Conservation (phyloP, 2,329 filamentous ascomycete genomes). For the Fusarium graminum region DNA sequence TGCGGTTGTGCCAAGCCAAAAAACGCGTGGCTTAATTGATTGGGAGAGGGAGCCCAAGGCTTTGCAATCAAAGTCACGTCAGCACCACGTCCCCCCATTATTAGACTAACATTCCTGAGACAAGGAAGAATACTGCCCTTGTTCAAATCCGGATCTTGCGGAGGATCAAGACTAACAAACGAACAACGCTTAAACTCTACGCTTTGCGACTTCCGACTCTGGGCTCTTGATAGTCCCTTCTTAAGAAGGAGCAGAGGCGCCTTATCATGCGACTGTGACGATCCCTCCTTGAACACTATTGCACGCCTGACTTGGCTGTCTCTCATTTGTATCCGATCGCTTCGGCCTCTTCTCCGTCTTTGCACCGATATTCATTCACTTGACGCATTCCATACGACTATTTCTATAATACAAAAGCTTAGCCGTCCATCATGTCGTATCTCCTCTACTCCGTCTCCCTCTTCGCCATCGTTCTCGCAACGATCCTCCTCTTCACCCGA, state of each 20-base stretch:
- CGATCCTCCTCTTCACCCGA: conserved; percentile 85
- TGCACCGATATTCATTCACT: conserved; percentile 11
- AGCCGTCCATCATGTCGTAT: conserved; percentile 73
- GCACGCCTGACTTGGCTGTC: conserved; percentile 30
- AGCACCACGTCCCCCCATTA: conserved; percentile 27
- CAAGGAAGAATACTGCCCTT: conserved; percentile 35
- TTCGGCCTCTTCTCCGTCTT: conserved; percentile 18
- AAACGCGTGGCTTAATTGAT: conserved; percentile 41
- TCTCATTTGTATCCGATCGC: conserved; percentile 34
- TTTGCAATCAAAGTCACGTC: conserved; percentile 39
- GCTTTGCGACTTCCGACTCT: conserved; percentile 8
- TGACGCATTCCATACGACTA: conserved; percentile 9
- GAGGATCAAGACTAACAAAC: conserved; percentile 19
- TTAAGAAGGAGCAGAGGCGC: conserved; percentile 25
- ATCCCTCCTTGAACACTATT: conserved; percentile 12
- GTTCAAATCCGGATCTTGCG: conserved; percentile 36
- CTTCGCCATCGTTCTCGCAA: conserved; percentile 77
- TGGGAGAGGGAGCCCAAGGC: conserved; percentile 35
- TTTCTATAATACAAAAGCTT: conserved; percentile 9
- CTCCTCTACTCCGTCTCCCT: conserved; percentile 83
- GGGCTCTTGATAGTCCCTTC: conserved; percentile 5
- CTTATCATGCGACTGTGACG: conserved; percentile 39
- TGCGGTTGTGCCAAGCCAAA: conserved; percentile 41
- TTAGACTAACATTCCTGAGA: conserved; percentile 32
- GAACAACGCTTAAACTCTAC: conserved; percentile 16